A percentile compares a stretch with the other conserved stretches of the same genome.
These are phyloP conservation scores for Teratosphaeriaceae sp. DNA, from an alignment of 2,329 filamentous ascomycete species.

Conservation along the genomic window DNA sequence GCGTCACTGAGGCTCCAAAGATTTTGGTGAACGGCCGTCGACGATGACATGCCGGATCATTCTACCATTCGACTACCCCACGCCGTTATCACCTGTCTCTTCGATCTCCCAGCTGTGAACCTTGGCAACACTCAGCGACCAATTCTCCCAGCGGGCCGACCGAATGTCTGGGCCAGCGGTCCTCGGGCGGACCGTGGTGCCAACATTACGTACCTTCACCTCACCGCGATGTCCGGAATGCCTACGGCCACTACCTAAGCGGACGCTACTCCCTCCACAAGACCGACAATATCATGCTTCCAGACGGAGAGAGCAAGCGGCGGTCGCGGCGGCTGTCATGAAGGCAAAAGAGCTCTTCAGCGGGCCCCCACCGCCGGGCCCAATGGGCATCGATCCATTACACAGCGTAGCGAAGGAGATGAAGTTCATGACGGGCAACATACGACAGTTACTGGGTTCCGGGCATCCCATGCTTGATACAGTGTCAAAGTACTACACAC, in stretches of 20 bases:
- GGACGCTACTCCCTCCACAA: conserved; percentile 23
- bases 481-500: conserved; percentile 96
- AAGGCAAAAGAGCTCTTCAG: conserved; percentile 65
- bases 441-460: conserved; percentile 84
- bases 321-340: conserved; percentile 67
- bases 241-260: conserved; percentile 20
- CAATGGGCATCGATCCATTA: conserved; percentile 78
- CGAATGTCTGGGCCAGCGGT: conserved; percentile 30
- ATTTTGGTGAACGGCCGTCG: neutral
- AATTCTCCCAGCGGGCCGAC: too few relatives aligned
- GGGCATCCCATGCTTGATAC: conserved; percentile 92
- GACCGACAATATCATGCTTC: conserved; percentile 28
- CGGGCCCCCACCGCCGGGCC: conserved; percentile 55
- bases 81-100: too few relatives aligned
- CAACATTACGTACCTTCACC: conserved; percentile 13
- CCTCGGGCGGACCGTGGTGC: conserved; percentile 23
- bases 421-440: conserved; percentile 91
- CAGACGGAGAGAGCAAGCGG: conserved; percentile 42
- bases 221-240: conserved; percentile 27
- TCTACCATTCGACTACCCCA: too few relatives aligned
- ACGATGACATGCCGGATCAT: too few relatives aligned
- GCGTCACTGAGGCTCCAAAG: neutral
- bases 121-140: too few relatives aligned
- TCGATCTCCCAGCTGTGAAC: too few relatives aligned
- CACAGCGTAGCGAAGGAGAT: conserved; percentile 91